phyloP scores from a whole-genome alignment of 1,139 yeast species.

The Hansenula lynferdii region DNA sequence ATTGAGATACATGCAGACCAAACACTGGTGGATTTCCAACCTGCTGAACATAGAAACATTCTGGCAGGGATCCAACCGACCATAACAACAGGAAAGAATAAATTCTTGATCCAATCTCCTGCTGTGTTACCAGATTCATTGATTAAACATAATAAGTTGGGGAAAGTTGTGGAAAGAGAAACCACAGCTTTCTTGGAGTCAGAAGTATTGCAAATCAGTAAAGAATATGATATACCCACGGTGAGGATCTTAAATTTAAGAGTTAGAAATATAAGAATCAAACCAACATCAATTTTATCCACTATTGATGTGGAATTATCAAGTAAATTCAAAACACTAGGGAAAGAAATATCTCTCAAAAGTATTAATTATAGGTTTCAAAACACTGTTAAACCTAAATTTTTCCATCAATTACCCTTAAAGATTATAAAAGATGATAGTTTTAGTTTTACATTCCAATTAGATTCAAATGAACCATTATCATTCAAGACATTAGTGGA shows the following conservation, averaged over 20 bases:
- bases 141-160: slow-evolving; percentile 20
- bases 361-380: slow-evolving; percentile 37
- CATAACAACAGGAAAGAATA: slow-evolving; percentile 10
- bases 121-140: slow-evolving; percentile 16
- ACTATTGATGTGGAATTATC: slow-evolving; percentile 55
- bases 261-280: slow-evolving; percentile 51
- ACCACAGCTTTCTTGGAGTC: slow-evolving; percentile 1
- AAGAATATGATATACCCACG: slow-evolving; percentile 32
- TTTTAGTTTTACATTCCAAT: slow-evolving; percentile 40
- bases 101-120: slow-evolving; percentile 3
- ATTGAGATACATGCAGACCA: not conserved
- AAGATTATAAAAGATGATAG: slow-evolving; percentile 26
- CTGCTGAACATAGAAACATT: slow-evolving; percentile 19
- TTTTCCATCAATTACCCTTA: slow-evolving; percentile 24
- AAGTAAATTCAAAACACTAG: slow-evolving; percentile 32
- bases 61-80: slow-evolving; percentile 17
- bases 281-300: slow-evolving; percentile 45
- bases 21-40: slow-evolving; percentile 7
- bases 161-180: not conserved
- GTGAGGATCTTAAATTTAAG: slow-evolving; percentile 49
- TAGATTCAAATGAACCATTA: slow-evolving; percentile 22
- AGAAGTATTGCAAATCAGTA: not conserved
- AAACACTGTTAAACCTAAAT: slow-evolving; percentile 32
- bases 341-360: slow-evolving; percentile 22
- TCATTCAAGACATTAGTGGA: slow-evolving; percentile 19